Evolutionary conservation across 2,329 filamentous ascomycete species (phyloP).

Genomic region (Colletotrichum euphorbiae): DNA sequence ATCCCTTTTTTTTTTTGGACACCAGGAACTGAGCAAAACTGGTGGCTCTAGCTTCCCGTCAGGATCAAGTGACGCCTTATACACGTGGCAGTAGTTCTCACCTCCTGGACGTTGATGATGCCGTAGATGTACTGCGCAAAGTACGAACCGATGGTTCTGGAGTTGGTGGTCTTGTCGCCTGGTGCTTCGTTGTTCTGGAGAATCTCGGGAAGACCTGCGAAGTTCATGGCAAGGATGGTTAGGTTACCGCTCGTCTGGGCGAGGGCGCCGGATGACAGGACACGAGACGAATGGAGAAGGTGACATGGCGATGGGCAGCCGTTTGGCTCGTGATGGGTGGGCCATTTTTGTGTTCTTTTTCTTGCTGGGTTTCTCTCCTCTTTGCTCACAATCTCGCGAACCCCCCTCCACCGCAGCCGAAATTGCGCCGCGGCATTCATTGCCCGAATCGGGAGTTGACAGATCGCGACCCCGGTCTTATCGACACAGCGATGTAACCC

Average conservation of each 20-base stretch:
- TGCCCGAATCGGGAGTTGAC: slow-evolving; percentile 6
- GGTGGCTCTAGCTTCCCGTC: slow-evolving; percentile 17
- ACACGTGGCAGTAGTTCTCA: slow-evolving; percentile 41
- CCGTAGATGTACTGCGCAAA: slow-evolving; percentile 69
- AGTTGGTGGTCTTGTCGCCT: slow-evolving; percentile 71
- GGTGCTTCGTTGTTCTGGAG: slow-evolving; percentile 70
- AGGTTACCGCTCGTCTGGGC: slow-evolving; percentile 53
- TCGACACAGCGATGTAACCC: slow-evolving; percentile 17
- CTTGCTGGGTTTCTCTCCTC: no score
- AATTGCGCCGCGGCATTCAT: neutral
- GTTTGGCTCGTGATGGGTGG: slow-evolving; percentile 20
- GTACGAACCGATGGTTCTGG: slow-evolving; percentile 65
- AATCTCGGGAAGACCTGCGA: slow-evolving; percentile 68
- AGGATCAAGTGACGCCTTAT: neutral
- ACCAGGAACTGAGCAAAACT: slow-evolving; percentile 9
- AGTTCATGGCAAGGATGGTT: slow-evolving; percentile 67
- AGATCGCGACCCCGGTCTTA: neutral
- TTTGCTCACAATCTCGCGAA: slow-evolving; percentile 4
- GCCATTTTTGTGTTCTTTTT: neutral
- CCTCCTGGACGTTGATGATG: slow-evolving; percentile 74
- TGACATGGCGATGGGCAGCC: slow-evolving; percentile 12
- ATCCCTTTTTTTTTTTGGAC: slow-evolving; percentile 8
- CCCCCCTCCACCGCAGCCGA: neutral
- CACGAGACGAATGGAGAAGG: slow-evolving; percentile 31
- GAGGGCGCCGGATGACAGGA: slow-evolving; percentile 12